phyloP scores from a whole-genome alignment of 2,329 filamentous ascomycete genomes.

The Penicillium digitatum region DNA sequence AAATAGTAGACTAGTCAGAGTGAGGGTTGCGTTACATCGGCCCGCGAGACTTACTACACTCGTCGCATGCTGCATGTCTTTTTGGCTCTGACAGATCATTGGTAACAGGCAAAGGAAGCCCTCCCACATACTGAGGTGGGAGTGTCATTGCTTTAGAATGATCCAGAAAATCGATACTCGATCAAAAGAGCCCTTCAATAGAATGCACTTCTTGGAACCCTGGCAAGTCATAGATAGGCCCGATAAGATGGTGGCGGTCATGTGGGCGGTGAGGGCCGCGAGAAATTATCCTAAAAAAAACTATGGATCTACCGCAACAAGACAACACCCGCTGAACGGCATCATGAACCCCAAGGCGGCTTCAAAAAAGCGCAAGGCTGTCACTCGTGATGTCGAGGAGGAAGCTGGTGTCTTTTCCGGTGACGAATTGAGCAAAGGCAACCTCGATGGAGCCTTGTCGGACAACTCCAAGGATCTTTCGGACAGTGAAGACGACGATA shows the following conservation, averaged over 20 bases:
- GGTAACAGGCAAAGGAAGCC: background rate
- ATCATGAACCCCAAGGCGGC: constrained; percentile 38
- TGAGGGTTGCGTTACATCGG: constrained; percentile 1
- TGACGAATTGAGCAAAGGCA: constrained; percentile 52
- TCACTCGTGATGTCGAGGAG: constrained; percentile 51
- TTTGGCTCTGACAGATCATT: constrained; percentile 29
- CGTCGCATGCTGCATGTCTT: constrained; percentile 48
- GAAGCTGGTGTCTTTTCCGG: constrained; percentile 54
- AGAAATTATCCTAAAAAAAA: constrained; percentile 25
- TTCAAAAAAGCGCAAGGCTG: constrained; percentile 63
- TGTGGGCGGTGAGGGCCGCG: constrained; percentile 35
- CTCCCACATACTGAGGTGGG: constrained; percentile 3
- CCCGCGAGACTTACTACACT: constrained; percentile 43
- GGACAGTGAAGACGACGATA: constrained; percentile 35
- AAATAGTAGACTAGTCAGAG: constrained; percentile 18
- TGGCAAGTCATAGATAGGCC: constrained; percentile 14
- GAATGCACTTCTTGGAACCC: background rate
- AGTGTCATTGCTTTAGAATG: constrained; percentile 12
- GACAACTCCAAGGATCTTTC: constrained; percentile 42
- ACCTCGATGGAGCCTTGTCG: constrained; percentile 43
- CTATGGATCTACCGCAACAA: constrained; percentile 12
- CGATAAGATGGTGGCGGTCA: constrained; percentile 30
- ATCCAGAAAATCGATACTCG: background rate
- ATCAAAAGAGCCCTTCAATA: constrained; percentile 1
- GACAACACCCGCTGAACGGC: constrained; percentile 11